phyloP scores from a whole-genome alignment of 768 basidiomycete species.

The Suillus decipiens region DNA sequence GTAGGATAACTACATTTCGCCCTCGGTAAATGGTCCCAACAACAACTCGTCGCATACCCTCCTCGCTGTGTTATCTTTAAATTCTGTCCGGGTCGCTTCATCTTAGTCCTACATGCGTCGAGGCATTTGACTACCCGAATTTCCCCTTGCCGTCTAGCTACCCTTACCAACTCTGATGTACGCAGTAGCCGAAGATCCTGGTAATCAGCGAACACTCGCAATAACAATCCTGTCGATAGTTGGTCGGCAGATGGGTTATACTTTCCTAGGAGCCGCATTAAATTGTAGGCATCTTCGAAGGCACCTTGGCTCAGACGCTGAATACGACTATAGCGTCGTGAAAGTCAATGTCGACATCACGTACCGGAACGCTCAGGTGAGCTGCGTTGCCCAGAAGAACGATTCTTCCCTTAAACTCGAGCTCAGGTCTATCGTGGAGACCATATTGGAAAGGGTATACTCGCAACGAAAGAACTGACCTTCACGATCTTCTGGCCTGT shows the following conservation, averaged over 20 bases:
- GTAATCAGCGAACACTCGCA: conserved; percentile 34
- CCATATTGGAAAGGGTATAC: conserved; percentile 33
- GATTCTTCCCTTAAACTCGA: conserved; percentile 42
- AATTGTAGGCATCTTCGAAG: conserved; percentile 42
- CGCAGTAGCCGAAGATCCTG: conserved; percentile 39
- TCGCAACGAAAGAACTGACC: conserved; percentile 10
- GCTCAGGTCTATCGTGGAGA: conserved; percentile 44
- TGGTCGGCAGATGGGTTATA: conserved; percentile 29
- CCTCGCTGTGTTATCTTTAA: background rate
- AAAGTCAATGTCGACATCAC: conserved; percentile 13
- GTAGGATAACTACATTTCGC: conserved; percentile 5
- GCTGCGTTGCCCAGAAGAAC: conserved; percentile 47
- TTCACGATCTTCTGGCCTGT: conserved; percentile 19
- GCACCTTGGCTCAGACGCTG: conserved; percentile 49
- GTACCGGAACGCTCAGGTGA: conserved; percentile 46
- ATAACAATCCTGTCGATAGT: conserved; percentile 31
- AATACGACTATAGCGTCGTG: background rate
- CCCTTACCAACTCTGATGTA: conserved; percentile 36
- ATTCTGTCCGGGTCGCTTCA: conserved; percentile 16
- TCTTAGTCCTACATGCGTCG: conserved; percentile 32
- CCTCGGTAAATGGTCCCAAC: conserved; percentile 13
- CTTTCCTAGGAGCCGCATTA: conserved; percentile 34
- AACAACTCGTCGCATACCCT: conserved; percentile 3
- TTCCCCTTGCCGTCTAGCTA: conserved; percentile 38
- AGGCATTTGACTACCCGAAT: conserved; percentile 34